Base-by-base conservation (phyloP, 1,284 basidiomycete species). In the Ceratobasidium sp. region DNA sequence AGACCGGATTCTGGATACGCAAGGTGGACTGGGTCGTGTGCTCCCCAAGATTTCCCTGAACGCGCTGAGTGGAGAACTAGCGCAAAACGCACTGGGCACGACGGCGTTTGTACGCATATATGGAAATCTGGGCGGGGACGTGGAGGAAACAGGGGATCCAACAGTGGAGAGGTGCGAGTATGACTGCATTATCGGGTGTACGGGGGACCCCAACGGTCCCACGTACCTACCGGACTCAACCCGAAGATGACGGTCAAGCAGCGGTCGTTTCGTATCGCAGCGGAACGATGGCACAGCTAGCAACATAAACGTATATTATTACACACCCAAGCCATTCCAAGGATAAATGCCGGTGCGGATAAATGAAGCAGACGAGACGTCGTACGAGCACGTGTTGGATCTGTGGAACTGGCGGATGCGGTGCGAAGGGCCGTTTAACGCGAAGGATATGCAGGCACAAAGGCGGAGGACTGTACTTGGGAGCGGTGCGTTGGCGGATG, bases 171-270 rank as follows among this genome's bases (percentile, higher is more conserved):
- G 82, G 89, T 96, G 47, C 89, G 94, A 75, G 89, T 90, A 31
- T 99, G 99, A 82, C 93, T 95, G 33, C 96, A 99, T 82, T 97
- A 99, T 83, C 99, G 98, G 98, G 95, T 99, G 79, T 98, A 97
- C 82, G 96, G 96, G 15, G 98, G 98, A 4, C 98, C 96, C 82
- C 98, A 98, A 0, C 89, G 92, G 11, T 97, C 99, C 83, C 90
- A 90, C 0, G 94, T 99, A 83, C 90, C 91, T 51, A 96, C 97
- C 1, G 92, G 92, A 56, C 99, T 99, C 85, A 98, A 99, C 83
- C 89, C 96, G 80, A 99, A 99, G 87, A 97, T 99, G 80, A 92
- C 92, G 13, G 96, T 99, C 89, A 89, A 92, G 76, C 97, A 99
- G 84, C 91, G 93, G 69, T 90, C n/a, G 92, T 20, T 94, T 95